Conservation (phyloP, 208 protist genomes). For the Leptomonas pyrrhocoris region DNA sequence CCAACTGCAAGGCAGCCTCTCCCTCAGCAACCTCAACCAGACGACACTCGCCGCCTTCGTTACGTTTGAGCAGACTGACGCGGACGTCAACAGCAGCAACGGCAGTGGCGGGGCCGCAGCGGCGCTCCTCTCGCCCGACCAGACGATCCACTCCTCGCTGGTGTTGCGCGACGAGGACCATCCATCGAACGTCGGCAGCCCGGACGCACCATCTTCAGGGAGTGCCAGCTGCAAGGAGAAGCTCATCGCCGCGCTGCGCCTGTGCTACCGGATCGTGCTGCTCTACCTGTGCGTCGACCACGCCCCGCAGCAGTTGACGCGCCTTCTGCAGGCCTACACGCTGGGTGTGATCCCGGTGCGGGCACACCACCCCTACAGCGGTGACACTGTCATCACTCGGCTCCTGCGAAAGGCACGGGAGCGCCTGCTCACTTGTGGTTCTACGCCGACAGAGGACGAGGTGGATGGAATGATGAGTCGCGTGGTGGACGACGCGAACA, state of each 20-base stretch:
- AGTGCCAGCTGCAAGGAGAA: not conserved
- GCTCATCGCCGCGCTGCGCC: slow-evolving; percentile 23
- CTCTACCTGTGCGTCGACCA: slow-evolving; percentile 30
- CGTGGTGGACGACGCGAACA: slow-evolving; percentile 13
- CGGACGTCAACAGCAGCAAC: not conserved
- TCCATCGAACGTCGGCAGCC: not conserved
- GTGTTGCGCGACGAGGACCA: slow-evolving; percentile 7
- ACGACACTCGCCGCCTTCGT: slow-evolving; percentile 4
- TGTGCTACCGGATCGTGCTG: slow-evolving; percentile 37
- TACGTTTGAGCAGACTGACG: not conserved
- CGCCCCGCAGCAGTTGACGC: slow-evolving; percentile 31
- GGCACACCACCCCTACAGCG: slow-evolving; percentile 27
- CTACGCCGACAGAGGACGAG: slow-evolving; percentile 20
- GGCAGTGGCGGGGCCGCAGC: not conserved
- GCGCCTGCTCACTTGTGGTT: slow-evolving; percentile 17
- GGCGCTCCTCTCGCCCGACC: not conserved
- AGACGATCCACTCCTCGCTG: not conserved
- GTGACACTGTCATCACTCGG: slow-evolving; percentile 27
- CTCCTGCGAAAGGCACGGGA: slow-evolving; percentile 30
- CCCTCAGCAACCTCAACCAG: not conserved
- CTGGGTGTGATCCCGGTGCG: slow-evolving; percentile 16
- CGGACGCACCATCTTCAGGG: too few species aligned
- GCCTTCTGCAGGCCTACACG: slow-evolving; percentile 26
- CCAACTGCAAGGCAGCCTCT: not conserved
- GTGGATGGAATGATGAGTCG: slow-evolving; percentile 22